Base-by-base conservation (phyloP, 2,329 filamentous ascomycete species). In the Cercospora canescens region DNA sequence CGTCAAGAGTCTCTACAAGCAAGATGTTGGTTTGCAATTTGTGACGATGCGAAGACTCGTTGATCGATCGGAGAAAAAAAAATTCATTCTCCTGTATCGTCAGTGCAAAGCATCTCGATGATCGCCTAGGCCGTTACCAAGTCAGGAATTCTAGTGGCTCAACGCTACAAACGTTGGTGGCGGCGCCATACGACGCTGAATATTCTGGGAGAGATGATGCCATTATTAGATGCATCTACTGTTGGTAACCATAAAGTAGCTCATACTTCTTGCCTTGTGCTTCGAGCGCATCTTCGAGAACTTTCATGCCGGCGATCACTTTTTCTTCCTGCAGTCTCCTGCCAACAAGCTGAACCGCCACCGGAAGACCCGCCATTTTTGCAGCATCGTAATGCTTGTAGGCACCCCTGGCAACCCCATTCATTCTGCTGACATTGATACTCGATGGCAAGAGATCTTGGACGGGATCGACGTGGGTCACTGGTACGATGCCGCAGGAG, bases 291-390 rank as follows among this genome's bases (percentile, higher is more conserved):
- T 89, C 85, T 78, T 97, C 92, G 2, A 97, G 84, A 62, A 86
- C 85, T 79, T 89, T 85, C 93, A 96, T 96, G 14, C 90, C 84
- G 0, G 89, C 88, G 58, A 97, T 79, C 0, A 96, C 92, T 81
- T 94, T 95, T 80, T 97, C 93, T 77, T 97, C 93, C 75, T 95
- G 89, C 72, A 96, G 80, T 37, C 93, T 84, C 48, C 90, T 84
- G 0, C 93, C 93, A 0, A 96, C 89, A 26, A 96, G 84, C 78
- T 97, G 93, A 7, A 97, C 89, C 0, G 88, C 94, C 0, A 96
- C 92, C 0, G 94, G 94, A 45, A 97, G 81, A 0, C 93, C 94
- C 55, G 92, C 89, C 94, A 97, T 97, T 65, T 87, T 88, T 14
- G 83, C 80, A 0, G 92, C 89, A 76, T 97, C 88, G 76, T 97